Conservation (phyloP, 441 rosid species). For the Pelargonium australe region DNA sequence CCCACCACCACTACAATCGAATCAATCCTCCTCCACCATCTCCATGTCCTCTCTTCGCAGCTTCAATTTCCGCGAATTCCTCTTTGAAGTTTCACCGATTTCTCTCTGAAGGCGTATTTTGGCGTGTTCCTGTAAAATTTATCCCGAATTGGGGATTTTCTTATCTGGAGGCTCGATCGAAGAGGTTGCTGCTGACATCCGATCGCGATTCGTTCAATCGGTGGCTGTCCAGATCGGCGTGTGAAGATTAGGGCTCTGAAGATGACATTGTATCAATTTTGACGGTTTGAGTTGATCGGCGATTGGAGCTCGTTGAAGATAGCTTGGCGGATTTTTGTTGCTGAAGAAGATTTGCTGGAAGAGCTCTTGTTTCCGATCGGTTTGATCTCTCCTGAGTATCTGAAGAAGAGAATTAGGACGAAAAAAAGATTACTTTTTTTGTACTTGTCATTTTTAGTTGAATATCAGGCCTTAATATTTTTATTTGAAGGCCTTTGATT, state of each 20-base stretch:
- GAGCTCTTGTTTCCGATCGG: not conserved
- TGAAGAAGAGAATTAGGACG: constrained; percentile 11
- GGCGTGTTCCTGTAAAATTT: not conserved
- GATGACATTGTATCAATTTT: not conserved
- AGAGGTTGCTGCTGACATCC: not conserved
- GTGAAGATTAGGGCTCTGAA: constrained; percentile 20
- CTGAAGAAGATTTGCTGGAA: not conserved
- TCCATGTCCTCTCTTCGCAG: not conserved
- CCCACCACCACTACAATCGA: not conserved
- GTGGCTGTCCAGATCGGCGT: constrained; percentile 11
- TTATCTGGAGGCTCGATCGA: constrained; percentile 3
- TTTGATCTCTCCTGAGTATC: constrained; percentile 4
- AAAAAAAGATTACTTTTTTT: constrained; percentile 16
- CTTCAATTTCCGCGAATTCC: not conserved
- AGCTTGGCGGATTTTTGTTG: not conserved
- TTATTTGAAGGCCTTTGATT: constrained; percentile 28
- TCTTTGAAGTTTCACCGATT: not conserved
- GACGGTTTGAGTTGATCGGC: constrained; percentile 14
- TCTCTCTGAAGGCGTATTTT: not conserved
- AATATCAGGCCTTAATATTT: constrained; percentile 30
- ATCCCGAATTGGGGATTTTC: not conserved
- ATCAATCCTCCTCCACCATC: not conserved
- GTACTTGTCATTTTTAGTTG: constrained; percentile 26
- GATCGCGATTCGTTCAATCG: not conserved
- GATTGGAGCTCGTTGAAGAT: constrained; percentile 3